These are phyloP conservation scores for Juncus effusus DNA, from an alignment of 176 grass and related monocot species.

Conservation along the genomic window DNA sequence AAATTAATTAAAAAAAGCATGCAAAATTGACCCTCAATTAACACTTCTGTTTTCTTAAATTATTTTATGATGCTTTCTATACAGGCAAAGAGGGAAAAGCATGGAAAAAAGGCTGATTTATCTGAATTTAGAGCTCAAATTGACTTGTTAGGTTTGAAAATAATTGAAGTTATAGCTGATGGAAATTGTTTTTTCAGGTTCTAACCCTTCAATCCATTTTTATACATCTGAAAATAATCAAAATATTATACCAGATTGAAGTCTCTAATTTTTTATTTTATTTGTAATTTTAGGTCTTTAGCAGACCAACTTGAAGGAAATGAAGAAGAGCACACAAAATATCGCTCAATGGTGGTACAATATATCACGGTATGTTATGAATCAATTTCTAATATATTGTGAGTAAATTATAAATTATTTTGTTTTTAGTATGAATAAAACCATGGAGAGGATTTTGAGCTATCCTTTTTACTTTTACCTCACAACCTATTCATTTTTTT, in stretches of 20 bases:
- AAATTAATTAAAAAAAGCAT: background rate
- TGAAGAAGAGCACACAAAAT: conserved; percentile 77
- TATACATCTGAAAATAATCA: background rate
- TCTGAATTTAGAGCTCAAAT: conserved; percentile 59
- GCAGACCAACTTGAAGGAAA: conserved; percentile 89
- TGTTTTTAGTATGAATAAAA: background rate
- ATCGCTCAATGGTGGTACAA: conserved; percentile 74
- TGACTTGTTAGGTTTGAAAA: conserved; percentile 55
- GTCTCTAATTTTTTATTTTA: conserved; percentile 37
- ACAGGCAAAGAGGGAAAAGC: conserved; percentile 48
- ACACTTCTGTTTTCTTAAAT: background rate
- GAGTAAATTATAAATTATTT: background rate
- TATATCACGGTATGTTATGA: conserved; percentile 61
- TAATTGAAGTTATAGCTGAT: conserved; percentile 69
- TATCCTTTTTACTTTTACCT: background rate
- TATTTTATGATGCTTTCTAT: conserved; percentile 1
- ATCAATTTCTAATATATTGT: background rate
- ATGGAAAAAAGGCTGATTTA: conserved; percentile 65
- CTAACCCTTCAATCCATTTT: conserved; percentile 10
- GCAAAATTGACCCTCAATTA: background rate
- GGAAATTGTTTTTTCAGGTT: conserved; percentile 99
- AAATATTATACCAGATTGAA: background rate
- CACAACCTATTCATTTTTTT: no score
- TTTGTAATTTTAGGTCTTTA: conserved; percentile 58
- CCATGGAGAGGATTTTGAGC: background rate